Conservation (phyloP, 148 eudicot species). For the Fagopyrum homotropicum region DNA sequence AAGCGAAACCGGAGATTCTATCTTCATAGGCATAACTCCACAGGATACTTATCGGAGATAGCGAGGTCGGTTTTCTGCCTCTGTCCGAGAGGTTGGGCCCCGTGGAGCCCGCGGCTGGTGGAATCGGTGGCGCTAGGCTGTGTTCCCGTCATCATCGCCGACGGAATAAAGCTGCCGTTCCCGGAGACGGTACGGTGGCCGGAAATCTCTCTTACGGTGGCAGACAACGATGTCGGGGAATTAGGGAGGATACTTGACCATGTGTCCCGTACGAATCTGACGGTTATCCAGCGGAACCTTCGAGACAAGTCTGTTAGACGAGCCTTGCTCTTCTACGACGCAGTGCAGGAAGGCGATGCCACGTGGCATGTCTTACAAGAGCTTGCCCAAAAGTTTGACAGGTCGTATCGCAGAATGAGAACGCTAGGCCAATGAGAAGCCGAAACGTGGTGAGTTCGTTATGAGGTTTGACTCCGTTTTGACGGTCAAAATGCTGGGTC, state of each 20-base stretch:
- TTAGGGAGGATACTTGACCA: slow-evolving; percentile 45
- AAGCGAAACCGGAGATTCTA: slow-evolving; percentile 49
- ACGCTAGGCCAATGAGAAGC: neutral
- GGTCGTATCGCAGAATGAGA: neutral
- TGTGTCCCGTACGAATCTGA: slow-evolving; percentile 49
- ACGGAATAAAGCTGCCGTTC: slow-evolving; percentile 66
- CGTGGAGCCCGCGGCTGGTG: slow-evolving; percentile 87
- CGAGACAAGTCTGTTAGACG: slow-evolving; percentile 33
- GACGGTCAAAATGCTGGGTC: too few relatives aligned
- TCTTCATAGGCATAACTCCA: slow-evolving; percentile 38
- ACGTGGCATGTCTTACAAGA: slow-evolving; percentile 53
- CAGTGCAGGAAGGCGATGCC: slow-evolving; percentile 45
- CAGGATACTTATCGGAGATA: slow-evolving; percentile 67
- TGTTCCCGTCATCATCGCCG: slow-evolving; percentile 82
- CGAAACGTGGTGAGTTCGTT: too few relatives aligned
- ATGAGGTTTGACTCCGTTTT: too few relatives aligned
- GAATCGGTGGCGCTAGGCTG: slow-evolving; percentile 78
- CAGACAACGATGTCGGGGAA: slow-evolving; percentile 46
- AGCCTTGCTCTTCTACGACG: slow-evolving; percentile 50
- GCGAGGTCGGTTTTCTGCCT: slow-evolving; percentile 61
- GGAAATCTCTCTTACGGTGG: slow-evolving; percentile 58
- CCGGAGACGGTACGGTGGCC: slow-evolving; percentile 50
- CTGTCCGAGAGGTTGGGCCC: slow-evolving; percentile 94
- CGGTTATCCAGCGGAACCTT: slow-evolving; percentile 42
- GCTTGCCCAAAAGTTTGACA: slow-evolving; percentile 24